Evolutionary conservation across 176 grass and related monocot genomes (phyloP), one percentile per base, ranked within the genome.

Genomic region (Zoysia japonica): DNA sequence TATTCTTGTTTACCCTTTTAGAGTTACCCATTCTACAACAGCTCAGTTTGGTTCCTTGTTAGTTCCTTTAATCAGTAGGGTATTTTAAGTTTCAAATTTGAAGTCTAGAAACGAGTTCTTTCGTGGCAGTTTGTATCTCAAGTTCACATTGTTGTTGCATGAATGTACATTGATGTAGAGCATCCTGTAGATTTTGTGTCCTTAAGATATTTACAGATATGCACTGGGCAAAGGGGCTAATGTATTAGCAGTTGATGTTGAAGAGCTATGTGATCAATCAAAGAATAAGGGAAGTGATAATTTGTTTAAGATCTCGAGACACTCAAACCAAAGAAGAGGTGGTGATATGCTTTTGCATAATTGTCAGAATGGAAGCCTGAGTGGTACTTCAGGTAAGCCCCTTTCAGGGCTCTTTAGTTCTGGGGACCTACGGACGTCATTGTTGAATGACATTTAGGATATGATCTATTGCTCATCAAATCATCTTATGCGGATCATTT

Each of bases 201-300:
- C 85, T 93, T 94, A 94, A 88, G 71, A 45, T 38, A 77, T 65
- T 73, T 80, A 67, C 65, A 97, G 94, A 92, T 97, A 97, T 85
- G 95, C 95, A 79, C 60, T 97, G 62, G 86, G 89, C 62, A 85
- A 83, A 75, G 95, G 92, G 61, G 89, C 95, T 52, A 89, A 66
- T 85, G 92, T 64, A 48, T 78, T 87, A 75, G 89, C 89, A 35
- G 85, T 94, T 73, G 92, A 94, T 78, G 74, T 94, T 81, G 62
- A 94, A 71, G 86, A 92, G 67, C 60, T 77, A 53, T 39, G 68
- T 49, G 45, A 67, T 84, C 67, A 53, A 69, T 71, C 13, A 80
- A 60, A 53, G 67, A 80, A 81, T 56, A 51, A 67, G 83, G 82
- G 48, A 75, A 80, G 51, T 68, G 7, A 67, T 82, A 80, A 75